Conservation (phyloP, 2,329 filamentous ascomycete genomes). For the Aspergillus amoenus region DNA sequence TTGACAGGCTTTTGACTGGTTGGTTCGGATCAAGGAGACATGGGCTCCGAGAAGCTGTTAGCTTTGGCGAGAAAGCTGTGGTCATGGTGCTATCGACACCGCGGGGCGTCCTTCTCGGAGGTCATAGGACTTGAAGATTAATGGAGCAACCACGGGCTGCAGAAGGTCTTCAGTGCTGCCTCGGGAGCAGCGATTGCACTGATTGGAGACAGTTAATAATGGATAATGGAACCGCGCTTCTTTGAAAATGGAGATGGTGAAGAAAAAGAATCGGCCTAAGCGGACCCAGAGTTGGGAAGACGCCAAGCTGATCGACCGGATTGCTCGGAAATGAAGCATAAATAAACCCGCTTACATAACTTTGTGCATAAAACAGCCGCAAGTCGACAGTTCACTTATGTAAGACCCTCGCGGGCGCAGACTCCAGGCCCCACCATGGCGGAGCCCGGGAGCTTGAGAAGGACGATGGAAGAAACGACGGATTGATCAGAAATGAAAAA, state of each 20-base stretch:
- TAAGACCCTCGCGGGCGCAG: not conserved
- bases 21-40: conserved; percentile 26
- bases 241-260: not conserved
- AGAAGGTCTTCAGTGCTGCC: not conserved
- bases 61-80: not conserved
- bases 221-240: too few relatives aligned
- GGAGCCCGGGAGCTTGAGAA: too few relatives aligned
- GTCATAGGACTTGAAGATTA: not conserved
- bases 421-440: too few relatives aligned
- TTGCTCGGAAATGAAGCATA: conserved; percentile 3
- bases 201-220: too few relatives aligned
- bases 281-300: not conserved
- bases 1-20: conserved; percentile 35
- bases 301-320: conserved; percentile 12
- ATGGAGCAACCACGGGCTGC: not conserved
- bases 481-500: too few relatives aligned
- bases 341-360: not conserved
- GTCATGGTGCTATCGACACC: not conserved
- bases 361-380: not conserved
- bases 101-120: not conserved
- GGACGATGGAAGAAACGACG: too few relatives aligned
- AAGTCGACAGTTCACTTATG: too few relatives aligned
- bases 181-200: not conserved
- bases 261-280: not conserved
- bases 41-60: conserved; percentile 8